A percentile compares a stretch with the other conserved stretches of the same genome.
These are phyloP conservation scores for Paraphoma chrysanthemicola DNA, from an alignment of 2,329 filamentous ascomycete species.

Conservation along the genomic window DNA sequence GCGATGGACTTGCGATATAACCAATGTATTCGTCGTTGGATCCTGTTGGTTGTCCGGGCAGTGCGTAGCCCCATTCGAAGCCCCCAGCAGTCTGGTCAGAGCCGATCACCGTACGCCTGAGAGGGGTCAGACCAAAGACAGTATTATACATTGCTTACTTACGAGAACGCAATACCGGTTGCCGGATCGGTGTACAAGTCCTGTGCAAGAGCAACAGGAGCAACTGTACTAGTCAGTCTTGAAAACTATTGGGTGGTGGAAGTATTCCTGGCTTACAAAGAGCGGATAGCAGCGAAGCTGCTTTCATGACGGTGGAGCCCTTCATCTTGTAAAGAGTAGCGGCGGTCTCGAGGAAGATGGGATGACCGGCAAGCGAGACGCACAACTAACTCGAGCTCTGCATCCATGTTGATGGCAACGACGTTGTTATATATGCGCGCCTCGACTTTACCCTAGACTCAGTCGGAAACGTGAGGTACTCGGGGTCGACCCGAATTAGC, in stretches of 20 bases:
- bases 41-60: constrained; percentile 30
- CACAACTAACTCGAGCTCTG: constrained; percentile 28
- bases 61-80: constrained; percentile 44
- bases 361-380: constrained; percentile 28
- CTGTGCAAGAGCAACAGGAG: constrained; percentile 37
- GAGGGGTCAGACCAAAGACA: background rate
- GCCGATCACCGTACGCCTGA: constrained; percentile 32
- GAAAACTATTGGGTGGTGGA: constrained; percentile 2
- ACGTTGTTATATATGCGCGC: constrained; percentile 36
- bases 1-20: constrained; percentile 35
- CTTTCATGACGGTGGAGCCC: constrained; percentile 39
- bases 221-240: constrained; percentile 25
- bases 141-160: constrained; percentile 4
- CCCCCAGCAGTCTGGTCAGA: constrained; percentile 39
- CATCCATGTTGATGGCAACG: constrained; percentile 26
- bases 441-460: constrained; percentile 29
- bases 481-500: constrained; percentile 26
- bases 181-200: constrained; percentile 37
- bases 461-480: constrained; percentile 15
- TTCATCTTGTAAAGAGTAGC: constrained; percentile 41
- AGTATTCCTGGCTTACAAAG: constrained; percentile 30
- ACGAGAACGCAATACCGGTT: constrained; percentile 43
- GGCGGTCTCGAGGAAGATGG: constrained; percentile 23
- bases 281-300: constrained; percentile 47
- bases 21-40: constrained; percentile 47